Evolutionary conservation across 225 moss, liverwort and hornwort genomes (phyloP).

Genomic region (Straminergon stramineum): DNA sequence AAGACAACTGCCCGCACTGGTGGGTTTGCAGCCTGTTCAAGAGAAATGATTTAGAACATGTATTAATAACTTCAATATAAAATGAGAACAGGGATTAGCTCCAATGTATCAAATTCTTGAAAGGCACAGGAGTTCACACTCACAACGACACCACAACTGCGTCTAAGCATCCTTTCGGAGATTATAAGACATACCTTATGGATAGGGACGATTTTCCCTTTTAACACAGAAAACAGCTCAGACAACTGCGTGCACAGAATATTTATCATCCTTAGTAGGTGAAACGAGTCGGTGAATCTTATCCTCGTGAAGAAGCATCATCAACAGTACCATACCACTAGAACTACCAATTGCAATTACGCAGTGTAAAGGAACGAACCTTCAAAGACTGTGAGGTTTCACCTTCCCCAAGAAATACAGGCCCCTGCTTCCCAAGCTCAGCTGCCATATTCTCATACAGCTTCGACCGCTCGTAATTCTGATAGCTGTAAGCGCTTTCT

Average conservation of each 20-base stretch:
- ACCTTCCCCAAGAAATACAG: constrained; percentile 58
- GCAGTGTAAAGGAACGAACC: constrained; percentile 14
- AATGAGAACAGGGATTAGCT: background rate
- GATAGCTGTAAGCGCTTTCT: constrained; percentile 19
- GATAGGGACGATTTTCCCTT: constrained; percentile 56
- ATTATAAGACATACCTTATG: constrained; percentile 33
- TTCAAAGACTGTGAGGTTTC: constrained; percentile 85
- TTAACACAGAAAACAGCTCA: constrained; percentile 56
- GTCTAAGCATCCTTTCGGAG: background rate
- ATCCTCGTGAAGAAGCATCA: background rate
- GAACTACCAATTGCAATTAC: background rate
- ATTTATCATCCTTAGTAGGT: background rate
- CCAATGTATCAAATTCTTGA: background rate
- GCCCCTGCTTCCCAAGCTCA: constrained; percentile 55
- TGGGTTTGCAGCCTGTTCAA: constrained; percentile 60
- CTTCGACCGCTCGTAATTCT: constrained; percentile 41
- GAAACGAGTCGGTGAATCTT: background rate
- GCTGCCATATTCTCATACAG: constrained; percentile 60
- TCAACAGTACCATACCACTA: background rate
- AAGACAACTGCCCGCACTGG: constrained; percentile 83
- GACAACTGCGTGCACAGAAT: constrained; percentile 46
- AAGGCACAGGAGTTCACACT: background rate
- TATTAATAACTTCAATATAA: background rate
- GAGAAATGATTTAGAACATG: background rate
- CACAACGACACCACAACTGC: background rate